Percentiles rank a stretch among this genome's conserved stretches.
Conservation (phyloP, 2,329 filamentous ascomycete species). For the Talaromyces sp. region DNA sequence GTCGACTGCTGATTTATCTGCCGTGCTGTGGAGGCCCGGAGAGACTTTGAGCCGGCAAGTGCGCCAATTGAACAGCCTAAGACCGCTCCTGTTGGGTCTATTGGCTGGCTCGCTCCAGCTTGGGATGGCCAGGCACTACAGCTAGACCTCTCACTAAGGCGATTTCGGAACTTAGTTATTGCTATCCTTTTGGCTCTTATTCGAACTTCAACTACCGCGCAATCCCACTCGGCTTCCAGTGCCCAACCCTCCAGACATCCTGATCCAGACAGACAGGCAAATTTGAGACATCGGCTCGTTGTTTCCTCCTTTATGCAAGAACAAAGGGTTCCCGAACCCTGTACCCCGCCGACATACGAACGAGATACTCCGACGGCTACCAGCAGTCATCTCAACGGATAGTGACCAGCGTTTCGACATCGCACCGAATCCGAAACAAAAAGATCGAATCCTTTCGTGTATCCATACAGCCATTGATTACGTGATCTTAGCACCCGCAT, state of each 20-base stretch:
- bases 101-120: neutral
- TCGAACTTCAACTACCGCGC: neutral
- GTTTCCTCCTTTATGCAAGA: neutral
- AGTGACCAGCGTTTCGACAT: neutral
- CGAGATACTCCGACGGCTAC: neutral
- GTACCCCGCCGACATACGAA: neutral
- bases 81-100: neutral
- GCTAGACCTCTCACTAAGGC: neutral
- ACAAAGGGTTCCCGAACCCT: neutral
- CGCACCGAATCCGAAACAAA: neutral
- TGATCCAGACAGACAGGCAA: neutral
- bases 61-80: neutral
- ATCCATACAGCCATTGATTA: neutral
- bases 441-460: neutral
- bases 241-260: neutral
- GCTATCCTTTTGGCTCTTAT: neutral
- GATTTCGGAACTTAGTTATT: neutral
- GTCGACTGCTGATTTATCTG: neutral
- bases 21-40: neutral
- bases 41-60: neutral
- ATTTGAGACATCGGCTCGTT: neutral
- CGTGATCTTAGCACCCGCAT: neutral
- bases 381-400: neutral
- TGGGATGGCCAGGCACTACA: neutral
- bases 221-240: neutral